These are phyloP conservation scores for Conidiobolus incongruus DNA, from an alignment of 371 early-diverging fungal species.

Conservation along the genomic window DNA sequence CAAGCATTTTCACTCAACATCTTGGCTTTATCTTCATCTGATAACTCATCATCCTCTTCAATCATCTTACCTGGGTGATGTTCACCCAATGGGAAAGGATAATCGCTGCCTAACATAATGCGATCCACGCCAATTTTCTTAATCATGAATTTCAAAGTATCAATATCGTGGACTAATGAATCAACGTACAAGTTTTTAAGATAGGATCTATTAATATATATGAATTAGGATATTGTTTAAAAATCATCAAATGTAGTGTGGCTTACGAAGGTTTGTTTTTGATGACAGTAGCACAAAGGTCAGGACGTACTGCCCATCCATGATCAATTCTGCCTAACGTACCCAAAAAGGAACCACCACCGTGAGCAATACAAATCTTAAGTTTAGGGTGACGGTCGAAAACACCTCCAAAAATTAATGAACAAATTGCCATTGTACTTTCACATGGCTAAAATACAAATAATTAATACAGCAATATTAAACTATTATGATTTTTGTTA, in stretches of 20 bases:
- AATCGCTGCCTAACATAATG: constrained; percentile 39
- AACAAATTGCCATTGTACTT: constrained; percentile 38
- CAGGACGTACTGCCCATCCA: constrained; percentile 40
- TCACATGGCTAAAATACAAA: no score
- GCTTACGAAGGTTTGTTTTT: constrained; percentile 23
- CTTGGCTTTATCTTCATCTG: constrained; percentile 15
- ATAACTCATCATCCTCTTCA: constrained; percentile 18
- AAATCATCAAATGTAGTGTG: no score
- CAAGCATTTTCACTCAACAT: constrained; percentile 3
- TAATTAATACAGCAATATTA: no score
- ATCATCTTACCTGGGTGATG: constrained; percentile 34
- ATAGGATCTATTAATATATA: no score
- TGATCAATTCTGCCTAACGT: constrained; percentile 42
- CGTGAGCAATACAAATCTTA: constrained; percentile 40
- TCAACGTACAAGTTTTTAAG: constrained; percentile 33
- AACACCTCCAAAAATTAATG: constrained; percentile 41
- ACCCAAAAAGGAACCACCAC: constrained; percentile 42
- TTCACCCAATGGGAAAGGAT: constrained; percentile 55
- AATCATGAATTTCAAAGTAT: constrained; percentile 29
- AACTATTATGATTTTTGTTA: no score
- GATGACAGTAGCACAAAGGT: constrained; percentile 27
- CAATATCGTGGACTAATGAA: constrained; percentile 42
- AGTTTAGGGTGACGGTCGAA: constrained; percentile 36
- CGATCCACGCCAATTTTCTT: constrained; percentile 34
- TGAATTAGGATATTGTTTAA: no score